Conservation (phyloP, 139 green algal genomes). For the Micractinium sp. region DNA sequence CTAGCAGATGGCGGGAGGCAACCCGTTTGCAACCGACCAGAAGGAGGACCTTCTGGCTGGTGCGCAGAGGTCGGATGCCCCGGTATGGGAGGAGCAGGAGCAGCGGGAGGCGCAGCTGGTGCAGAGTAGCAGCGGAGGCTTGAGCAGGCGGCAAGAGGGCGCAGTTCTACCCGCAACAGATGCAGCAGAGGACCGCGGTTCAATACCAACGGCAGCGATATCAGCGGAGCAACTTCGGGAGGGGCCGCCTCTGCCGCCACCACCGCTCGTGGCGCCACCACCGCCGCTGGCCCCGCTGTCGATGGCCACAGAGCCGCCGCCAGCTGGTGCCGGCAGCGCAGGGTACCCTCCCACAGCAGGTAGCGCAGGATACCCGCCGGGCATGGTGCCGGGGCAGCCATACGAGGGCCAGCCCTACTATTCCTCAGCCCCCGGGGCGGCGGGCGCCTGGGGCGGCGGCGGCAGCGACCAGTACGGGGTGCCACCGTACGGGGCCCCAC, state of each 20-base stretch:
- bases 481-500: not conserved
- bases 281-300: not conserved
- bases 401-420: not conserved
- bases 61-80: not conserved
- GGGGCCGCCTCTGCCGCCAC: too few relatives aligned
- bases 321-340: not conserved
- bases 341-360: not conserved
- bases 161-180: not conserved
- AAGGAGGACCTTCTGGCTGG: slow-evolving; percentile 2
- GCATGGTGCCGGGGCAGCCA: too few relatives aligned
- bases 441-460: not conserved
- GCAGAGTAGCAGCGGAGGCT: not conserved
- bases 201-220: too few relatives aligned
- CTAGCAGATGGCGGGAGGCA: not conserved
- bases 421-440: not conserved
- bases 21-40: not conserved
- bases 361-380: not conserved
- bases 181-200: not conserved
- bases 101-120: not conserved
- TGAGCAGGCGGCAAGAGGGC: not conserved
- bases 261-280: not conserved
- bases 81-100: not conserved
- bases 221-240: too few relatives aligned
- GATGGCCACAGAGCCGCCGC: not conserved
- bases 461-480: not conserved